Evolutionary conservation across 345 rosid species (phyloP), one percentile per base, ranked within the genome.

Genomic region (Gossypium arboreum): DNA sequence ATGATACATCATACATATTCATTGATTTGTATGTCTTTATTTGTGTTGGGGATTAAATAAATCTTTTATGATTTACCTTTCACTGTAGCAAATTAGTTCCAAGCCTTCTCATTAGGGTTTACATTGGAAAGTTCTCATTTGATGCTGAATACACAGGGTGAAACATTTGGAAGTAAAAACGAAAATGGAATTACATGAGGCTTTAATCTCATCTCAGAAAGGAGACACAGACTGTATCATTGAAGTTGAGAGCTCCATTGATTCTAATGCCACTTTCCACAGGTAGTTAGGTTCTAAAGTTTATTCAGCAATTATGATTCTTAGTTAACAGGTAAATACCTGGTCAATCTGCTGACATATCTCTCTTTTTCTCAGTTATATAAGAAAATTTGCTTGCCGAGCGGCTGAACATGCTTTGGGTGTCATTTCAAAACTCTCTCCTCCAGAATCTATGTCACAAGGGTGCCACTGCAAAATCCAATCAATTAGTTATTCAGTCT

Each of bases 211-310:
- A 77, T 81, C 88, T 83, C 80, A 81, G 71, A 12, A 79, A 71
- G 87, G 81, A 80, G 81, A 79, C 63, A 77, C 74, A 66, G 97
- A 94, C 79, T 78, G 85, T 61, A 75, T 94, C 44, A 85, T 92
- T 90, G 98, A 94, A 87, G 93, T 91, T 81, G 88, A 91, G 82
- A 94, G 98, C 75, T 65, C 86, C 85, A 94, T 92, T 34, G 78
- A 78, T 74, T 77, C 86, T 73, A 94, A 94, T 81, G 86, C 94
- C 52, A 55, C 79, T 62, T 85, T 88, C 81, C 98, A 94, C 82
- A 89, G 98, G 98, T 92, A 78, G 17, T 50, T 47, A 41, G 47
- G 48, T 69, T 77, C 58, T 73, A 27, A 24, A 66, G 61, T 70
- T 80, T 79, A 29, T 77, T 73, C 17, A 56, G n/a, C 15, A 62